Evolutionary conservation across 345 rosid species (phyloP).

Genomic region (Passiflora organensis): DNA sequence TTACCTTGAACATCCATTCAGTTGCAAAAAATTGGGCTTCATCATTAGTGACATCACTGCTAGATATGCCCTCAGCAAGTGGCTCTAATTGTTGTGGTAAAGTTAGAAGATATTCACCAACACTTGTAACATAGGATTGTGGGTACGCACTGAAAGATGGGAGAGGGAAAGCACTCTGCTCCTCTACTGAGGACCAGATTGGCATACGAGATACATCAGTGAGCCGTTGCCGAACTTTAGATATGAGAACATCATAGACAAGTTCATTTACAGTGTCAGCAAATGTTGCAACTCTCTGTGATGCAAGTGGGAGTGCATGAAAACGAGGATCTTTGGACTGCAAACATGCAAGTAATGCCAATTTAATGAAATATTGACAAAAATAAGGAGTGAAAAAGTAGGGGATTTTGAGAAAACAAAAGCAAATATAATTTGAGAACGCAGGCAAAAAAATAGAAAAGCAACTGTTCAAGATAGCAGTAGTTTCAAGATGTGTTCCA

Average conservation of each 20-base stretch:
- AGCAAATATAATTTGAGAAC: neutral
- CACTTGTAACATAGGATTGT: slow-evolving; percentile 78
- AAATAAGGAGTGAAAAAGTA: neutral
- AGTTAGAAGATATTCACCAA: slow-evolving; percentile 96
- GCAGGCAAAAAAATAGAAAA: neutral
- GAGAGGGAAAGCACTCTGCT: slow-evolving; percentile 69
- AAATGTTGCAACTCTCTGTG: slow-evolving; percentile 83
- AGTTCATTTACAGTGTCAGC: slow-evolving; percentile 86
- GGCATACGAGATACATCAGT: slow-evolving; percentile 76
- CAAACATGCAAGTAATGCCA: slow-evolving; percentile 17
- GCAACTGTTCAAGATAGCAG: neutral
- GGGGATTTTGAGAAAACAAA: neutral
- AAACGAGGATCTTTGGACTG: slow-evolving; percentile 98
- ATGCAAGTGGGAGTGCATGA: slow-evolving; percentile 86
- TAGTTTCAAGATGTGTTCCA: neutral
- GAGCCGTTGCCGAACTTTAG: slow-evolving; percentile 88
- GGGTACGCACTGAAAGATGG: slow-evolving; percentile 97
- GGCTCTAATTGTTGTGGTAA: slow-evolving; percentile 98
- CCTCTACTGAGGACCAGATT: slow-evolving; percentile 86
- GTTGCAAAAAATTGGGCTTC: slow-evolving; percentile 93
- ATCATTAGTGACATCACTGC: slow-evolving; percentile 63
- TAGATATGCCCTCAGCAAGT: slow-evolving; percentile 90
- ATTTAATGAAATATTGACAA: neutral
- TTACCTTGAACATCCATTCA: slow-evolving; percentile 99
- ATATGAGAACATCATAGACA: slow-evolving; percentile 88